Evolutionary conservation across 1,139 yeast genomes (phyloP).

Genomic region (Kodamaea sp.): DNA sequence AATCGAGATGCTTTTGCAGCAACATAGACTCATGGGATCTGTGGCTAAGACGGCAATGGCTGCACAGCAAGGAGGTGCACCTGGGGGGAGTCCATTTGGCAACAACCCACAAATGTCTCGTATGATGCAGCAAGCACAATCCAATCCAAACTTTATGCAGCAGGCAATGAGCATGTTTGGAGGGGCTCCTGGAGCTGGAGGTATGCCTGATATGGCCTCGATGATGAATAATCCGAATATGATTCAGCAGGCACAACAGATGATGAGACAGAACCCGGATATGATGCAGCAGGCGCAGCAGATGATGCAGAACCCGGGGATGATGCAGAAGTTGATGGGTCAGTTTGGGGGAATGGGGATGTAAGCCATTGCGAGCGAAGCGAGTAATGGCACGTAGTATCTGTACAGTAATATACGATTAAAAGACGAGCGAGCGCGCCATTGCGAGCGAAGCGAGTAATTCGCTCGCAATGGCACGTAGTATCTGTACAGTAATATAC

Average conservation of each 20-base stretch:
- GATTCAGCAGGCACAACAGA: slow-evolving; percentile 46
- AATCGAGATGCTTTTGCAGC: slow-evolving; percentile 88
- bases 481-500: no score
- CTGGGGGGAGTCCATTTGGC: slow-evolving; percentile 18
- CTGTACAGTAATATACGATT: no score
- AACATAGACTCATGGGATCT: slow-evolving; percentile 90
- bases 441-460: no score
- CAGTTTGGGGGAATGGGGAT: slow-evolving; percentile 47
- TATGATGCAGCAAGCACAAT: slow-evolving; percentile 43
- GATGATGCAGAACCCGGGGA: slow-evolving; percentile 53
- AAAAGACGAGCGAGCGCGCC: neutral
- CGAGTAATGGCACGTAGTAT: neutral
- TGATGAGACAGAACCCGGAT: slow-evolving; percentile 69
- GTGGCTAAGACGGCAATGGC: slow-evolving; percentile 78
- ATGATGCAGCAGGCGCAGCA: slow-evolving; percentile 62
- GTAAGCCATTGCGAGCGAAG: neutral
- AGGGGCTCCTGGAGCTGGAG: slow-evolving; percentile 31
- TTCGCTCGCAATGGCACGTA: no score
- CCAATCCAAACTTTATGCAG: slow-evolving; percentile 53
- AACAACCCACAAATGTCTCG: slow-evolving; percentile 18
- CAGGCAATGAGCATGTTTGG: slow-evolving; percentile 41
- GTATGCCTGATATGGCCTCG: slow-evolving; percentile 32
- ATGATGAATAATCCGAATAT: slow-evolving; percentile 34
- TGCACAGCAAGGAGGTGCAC: slow-evolving; percentile 37
- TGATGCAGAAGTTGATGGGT: slow-evolving; percentile 76